Percentiles rank a stretch among this genome's conserved stretches.
phyloP scores from a whole-genome alignment of 2,329 filamentous ascomycete genomes.

The Coniochaeta sp. region DNA sequence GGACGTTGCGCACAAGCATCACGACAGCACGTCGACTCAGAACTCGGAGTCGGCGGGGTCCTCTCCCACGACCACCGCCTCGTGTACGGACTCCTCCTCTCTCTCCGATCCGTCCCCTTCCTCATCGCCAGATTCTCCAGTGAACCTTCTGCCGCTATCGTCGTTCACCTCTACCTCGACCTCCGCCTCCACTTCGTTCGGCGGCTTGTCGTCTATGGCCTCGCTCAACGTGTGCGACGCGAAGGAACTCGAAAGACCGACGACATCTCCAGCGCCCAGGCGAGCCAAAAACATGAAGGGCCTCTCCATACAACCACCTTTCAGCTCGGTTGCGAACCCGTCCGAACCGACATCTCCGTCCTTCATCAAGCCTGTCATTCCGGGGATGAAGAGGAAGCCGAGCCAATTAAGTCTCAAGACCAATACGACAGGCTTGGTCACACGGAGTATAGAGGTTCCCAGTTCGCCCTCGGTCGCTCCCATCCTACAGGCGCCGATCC shows the following conservation, averaged over 20 bases:
- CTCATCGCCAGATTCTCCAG: conserved; percentile 84
- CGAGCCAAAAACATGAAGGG: conserved; percentile 80
- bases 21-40: conserved; percentile 71
- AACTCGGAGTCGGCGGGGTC: conserved; percentile 83
- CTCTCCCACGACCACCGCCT: conserved; percentile 89
- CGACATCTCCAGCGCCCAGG: conserved; percentile 58
- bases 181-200: conserved; percentile 52
- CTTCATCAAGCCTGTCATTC: conserved; percentile 74
- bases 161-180: conserved; percentile 59
- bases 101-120: conserved; percentile 86
- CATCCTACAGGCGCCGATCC: conserved; percentile 36
- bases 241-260: conserved; percentile 42
- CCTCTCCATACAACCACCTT: conserved; percentile 65
- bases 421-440: conserved; percentile 48
- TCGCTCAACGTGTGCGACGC: conserved; percentile 38
- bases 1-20: conserved; percentile 58
- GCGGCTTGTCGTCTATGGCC: conserved; percentile 36
- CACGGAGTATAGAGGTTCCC: conserved; percentile 44
- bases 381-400: conserved; percentile 64
- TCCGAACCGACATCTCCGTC: conserved; percentile 66
- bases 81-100: conserved; percentile 85
- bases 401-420: conserved; percentile 75
- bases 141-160: conserved; percentile 63
- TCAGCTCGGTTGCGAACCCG: conserved; percentile 38
- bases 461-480: conserved; percentile 40